Conservation (phyloP, 768 basidiomycete genomes). For the Tylopilus rubrobrunneus region DNA sequence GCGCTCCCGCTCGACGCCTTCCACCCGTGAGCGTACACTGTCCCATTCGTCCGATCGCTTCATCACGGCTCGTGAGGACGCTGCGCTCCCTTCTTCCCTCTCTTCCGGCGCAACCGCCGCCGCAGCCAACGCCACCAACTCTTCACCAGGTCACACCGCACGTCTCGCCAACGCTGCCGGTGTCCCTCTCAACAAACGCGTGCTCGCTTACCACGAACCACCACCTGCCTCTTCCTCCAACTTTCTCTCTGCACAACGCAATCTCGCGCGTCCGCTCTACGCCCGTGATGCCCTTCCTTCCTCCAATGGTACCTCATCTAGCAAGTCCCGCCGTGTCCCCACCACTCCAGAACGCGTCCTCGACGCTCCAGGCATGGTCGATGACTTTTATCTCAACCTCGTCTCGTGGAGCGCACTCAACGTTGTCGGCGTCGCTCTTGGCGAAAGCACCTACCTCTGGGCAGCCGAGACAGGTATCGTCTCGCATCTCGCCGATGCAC, state of each 20-base stretch:
- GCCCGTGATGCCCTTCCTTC: conserved; percentile 61
- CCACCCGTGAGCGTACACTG: conserved; percentile 36
- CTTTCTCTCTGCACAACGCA: conserved; percentile 71
- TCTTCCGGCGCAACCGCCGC: conserved; percentile 49
- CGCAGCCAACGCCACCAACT: conserved; percentile 34
- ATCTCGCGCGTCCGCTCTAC: conserved; percentile 72
- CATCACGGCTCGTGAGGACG: conserved; percentile 57
- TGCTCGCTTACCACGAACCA: conserved; percentile 85
- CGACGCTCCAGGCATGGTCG: conserved; percentile 88
- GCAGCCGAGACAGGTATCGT: conserved; percentile 86
- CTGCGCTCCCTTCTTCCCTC: conserved; percentile 61
- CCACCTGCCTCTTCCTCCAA: conserved; percentile 77
- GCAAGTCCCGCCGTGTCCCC: conserved; percentile 78
- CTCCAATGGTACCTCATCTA: conserved; percentile 59
- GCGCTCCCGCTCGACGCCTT: conserved; percentile 71
- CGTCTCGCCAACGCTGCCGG: conserved; percentile 74
- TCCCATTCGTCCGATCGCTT: conserved; percentile 59
- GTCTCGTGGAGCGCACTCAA: conserved; percentile 87
- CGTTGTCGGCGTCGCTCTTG: conserved; percentile 85
- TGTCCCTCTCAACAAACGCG: conserved; percentile 72
- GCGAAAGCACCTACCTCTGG: conserved; percentile 89
- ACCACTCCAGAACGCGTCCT: conserved; percentile 90
- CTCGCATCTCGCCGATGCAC: conserved; percentile 69
- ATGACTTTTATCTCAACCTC: conserved; percentile 97
- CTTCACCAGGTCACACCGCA: conserved; percentile 76